Percentiles rank a stretch among this genome's conserved stretches.
These are phyloP conservation scores for Neocatenulostroma microsporum DNA, from an alignment of 2,329 filamentous ascomycete species.

Conservation along the genomic window DNA sequence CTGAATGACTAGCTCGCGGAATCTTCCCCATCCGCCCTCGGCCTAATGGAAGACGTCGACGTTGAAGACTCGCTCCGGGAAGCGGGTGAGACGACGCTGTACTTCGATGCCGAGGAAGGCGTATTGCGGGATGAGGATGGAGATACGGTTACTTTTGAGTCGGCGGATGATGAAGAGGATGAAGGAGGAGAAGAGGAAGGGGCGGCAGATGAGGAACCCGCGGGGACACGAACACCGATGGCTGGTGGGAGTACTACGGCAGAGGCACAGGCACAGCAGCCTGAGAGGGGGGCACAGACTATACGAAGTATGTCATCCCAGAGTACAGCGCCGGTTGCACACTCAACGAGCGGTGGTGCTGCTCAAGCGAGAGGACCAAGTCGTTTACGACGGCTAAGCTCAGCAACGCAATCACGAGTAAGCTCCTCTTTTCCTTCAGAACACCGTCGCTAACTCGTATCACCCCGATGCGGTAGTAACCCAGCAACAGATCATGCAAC, in stretches of 20 bases:
- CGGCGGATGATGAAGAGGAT: conserved; percentile 22
- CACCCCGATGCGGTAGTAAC: conserved; percentile 30
- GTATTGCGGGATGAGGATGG: conserved; percentile 22
- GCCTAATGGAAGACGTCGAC: conserved; percentile 29
- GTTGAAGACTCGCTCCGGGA: conserved; percentile 38
- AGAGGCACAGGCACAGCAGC: conserved; percentile 8
- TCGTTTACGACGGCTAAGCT: conserved; percentile 11
- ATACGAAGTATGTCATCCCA: conserved; percentile 25
- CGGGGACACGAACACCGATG: conserved; percentile 24
- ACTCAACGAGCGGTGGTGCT: background rate
- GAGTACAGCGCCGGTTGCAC: too few relatives aligned
- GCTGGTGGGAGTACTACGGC: conserved; percentile 11
- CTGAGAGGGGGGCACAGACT: conserved; percentile 14
- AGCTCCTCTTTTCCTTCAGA: conserved; percentile 6
- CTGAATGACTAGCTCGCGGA: conserved; percentile 15
- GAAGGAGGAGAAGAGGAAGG: conserved; percentile 22
- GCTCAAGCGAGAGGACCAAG: conserved; percentile 5
- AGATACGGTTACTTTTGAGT: conserved; percentile 21
- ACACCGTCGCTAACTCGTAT: conserved; percentile 14
- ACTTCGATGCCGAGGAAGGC: conserved; percentile 33
- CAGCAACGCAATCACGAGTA: conserved; percentile 12
- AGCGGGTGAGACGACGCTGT: conserved; percentile 33
- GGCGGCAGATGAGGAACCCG: conserved; percentile 29
- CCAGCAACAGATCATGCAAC: conserved; percentile 45
- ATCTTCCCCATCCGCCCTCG: conserved; percentile 6